Base-by-base conservation (phyloP, 805 yeast genomes). In the Yarrowia osloensis region DNA sequence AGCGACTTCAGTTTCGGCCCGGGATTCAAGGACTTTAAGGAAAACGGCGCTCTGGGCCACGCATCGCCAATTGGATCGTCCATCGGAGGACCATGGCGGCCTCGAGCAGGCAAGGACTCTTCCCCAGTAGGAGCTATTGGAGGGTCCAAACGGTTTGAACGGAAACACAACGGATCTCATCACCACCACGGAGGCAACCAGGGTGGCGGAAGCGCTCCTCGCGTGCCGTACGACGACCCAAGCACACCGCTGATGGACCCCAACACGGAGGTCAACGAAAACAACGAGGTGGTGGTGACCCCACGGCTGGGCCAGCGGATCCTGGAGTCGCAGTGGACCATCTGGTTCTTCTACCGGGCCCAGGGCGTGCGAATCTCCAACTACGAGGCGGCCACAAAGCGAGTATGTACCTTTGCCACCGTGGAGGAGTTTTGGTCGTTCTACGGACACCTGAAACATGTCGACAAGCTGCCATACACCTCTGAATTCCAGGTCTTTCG, bases 341-440 rank as follows among this genome's bases (percentile, higher is more conserved):
- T 73, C 26, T 74, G 75, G 75, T 73, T 73, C 35, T 66, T 71
- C 40, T 74, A 74, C 67, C 72, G 76, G 11, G 74, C 73, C 15
- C 72, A 70, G 21, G 74, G 71, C 15, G 68, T 69, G 55, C 69
- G 70, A 35, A 67, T 71, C 46, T 65, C 72, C 24, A 72, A 73
- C 65, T 74, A 73, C 59, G 68, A 72, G 29, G 66, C 70, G 24
- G 73, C 76, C 12, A 73, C 76, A 6, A 90, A 91, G 79, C 94
- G 96, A 54, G 93, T 92, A 63, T 90, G 90, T 73, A 85, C 92
- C 22, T 92, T 93, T 76, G 84, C 86, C 67, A 87, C 97, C 22
- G 97, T 92, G 62, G 98, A 93, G 81, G 97, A 92, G 77, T 93
- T 93, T 79, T 93, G 98, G 98, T 97, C 97, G n/a, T 85, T 93